Base-by-base conservation (phyloP, 495 filamentous ascomycete genomes). In the Haplographium delicatum region DNA sequence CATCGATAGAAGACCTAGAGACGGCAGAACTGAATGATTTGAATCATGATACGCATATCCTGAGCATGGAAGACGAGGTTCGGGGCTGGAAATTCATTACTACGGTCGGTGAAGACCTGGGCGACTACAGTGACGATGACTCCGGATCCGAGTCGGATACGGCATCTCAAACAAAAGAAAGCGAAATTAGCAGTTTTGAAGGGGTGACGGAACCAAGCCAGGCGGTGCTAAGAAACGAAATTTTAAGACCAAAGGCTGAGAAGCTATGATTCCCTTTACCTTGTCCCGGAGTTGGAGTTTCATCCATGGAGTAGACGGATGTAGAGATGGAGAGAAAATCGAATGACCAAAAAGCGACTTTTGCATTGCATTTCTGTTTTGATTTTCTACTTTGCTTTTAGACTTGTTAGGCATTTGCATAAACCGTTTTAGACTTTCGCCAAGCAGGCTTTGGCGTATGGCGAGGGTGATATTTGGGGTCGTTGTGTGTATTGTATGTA, bases 1-100 rank as follows among this genome's bases (percentile, higher is more conserved):
- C 79, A 5, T 71, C 63, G 54, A 47, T 39, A 1, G 58, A 54
- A 10, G 81, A 84, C 51, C 63, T 80, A 45, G 71, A 75, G 28
- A 9, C 58, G 40, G 15, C 10, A 13, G 25, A 23, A 0, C 31
- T 11, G 8, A 16, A 20, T 15, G 50, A 37, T 3, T 41, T 46
- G n/a, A 44, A 44, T 2, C 28, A 61, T 38, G 58, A 61, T 44
- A 27, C 13, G 8, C 10, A 25, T 9, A 61, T 61, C 31, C 50
- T 61, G 3, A 30, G 34, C 7, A 40, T 8, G 28, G 24, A 47
- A 2, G 39, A 19, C 13, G 27, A 46, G 23, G 24, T 61, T 11
- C 37, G 58, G 27, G 47, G 41, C 1, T 61, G 58, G 58, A 49
- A 55, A 38, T 61, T 37, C 31, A 33, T 61, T 20, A 52, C 30